Conservation (phyloP, 1,139 yeast species). For the Zygosaccharomyces pseudobailii region DNA sequence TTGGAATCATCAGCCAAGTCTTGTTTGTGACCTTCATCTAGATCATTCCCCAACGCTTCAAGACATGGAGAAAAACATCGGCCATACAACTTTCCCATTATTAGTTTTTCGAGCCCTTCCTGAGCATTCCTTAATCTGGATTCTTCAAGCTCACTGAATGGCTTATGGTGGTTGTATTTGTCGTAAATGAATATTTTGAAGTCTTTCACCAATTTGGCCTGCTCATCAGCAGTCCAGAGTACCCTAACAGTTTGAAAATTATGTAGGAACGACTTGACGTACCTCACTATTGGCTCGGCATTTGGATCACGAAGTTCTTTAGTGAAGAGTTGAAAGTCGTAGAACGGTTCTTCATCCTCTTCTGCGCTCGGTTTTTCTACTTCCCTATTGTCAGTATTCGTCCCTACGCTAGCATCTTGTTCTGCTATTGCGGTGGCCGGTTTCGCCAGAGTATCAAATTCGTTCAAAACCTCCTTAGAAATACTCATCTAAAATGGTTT, state of each 20-base stretch:
- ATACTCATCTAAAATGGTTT: conserved; percentile 1
- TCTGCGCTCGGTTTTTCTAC: conserved; percentile 11
- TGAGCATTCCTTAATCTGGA: conserved; percentile 65
- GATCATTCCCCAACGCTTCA: conserved; percentile 33
- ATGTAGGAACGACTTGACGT: conserved; percentile 70
- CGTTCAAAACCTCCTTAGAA: conserved; percentile 10
- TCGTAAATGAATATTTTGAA: conserved; percentile 66
- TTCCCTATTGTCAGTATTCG: not conserved
- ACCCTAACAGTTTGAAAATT: conserved; percentile 63
- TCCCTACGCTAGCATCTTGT: not conserved
- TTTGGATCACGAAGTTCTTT: conserved; percentile 63
- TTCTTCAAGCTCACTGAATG: conserved; percentile 64
- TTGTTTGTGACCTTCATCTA: conserved; percentile 48
- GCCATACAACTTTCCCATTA: conserved; percentile 80
- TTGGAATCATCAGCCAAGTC: conserved; percentile 61
- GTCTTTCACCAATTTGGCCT: conserved; percentile 67
- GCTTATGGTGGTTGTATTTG: conserved; percentile 63
- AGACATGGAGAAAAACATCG: conserved; percentile 81
- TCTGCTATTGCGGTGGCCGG: not conserved
- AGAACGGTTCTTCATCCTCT: conserved; percentile 19
- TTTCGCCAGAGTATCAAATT: conserved; percentile 17
- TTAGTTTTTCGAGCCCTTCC: conserved; percentile 88
- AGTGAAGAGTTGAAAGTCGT: conserved; percentile 77
- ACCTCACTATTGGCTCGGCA: conserved; percentile 88
- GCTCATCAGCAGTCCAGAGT: conserved; percentile 68